phyloP scores from a whole-genome alignment of 2,329 filamentous ascomycete genomes.

The Geosmithia flava region DNA sequence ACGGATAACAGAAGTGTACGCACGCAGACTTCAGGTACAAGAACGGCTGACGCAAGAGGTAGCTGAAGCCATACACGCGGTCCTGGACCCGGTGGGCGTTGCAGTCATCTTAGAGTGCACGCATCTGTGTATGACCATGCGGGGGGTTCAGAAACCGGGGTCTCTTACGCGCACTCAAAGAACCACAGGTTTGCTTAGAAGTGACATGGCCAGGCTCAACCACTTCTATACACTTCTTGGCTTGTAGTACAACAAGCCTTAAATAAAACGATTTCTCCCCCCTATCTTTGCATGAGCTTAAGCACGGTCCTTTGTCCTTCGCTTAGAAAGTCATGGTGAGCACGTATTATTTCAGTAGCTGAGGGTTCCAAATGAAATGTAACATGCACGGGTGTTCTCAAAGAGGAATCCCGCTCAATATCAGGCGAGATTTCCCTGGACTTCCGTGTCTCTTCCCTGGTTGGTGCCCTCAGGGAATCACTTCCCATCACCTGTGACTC shows the following conservation, averaged over 20 bases:
- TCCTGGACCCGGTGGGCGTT: neutral
- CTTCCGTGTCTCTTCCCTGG: too few relatives aligned
- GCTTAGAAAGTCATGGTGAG: too few relatives aligned
- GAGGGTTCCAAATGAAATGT: too few relatives aligned
- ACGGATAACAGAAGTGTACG: neutral
- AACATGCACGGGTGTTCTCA: too few relatives aligned
- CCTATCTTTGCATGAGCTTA: too few relatives aligned
- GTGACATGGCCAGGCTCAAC: neutral
- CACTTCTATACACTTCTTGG: neutral
- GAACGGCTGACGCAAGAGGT: neutral
- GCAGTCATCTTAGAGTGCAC: neutral
- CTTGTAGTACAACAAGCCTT: neutral
- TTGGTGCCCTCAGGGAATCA: too few relatives aligned
- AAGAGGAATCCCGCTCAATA: too few relatives aligned
- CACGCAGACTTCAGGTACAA: neutral
- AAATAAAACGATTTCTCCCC: too few relatives aligned
- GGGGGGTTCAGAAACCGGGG: neutral
- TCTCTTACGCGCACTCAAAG: neutral
- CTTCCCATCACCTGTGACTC: too few relatives aligned
- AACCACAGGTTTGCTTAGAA: neutral
- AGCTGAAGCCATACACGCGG: neutral
- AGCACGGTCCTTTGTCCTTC: too few relatives aligned
- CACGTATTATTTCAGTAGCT: too few relatives aligned
- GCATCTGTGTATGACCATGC: neutral
- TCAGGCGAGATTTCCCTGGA: too few relatives aligned